These are phyloP conservation scores for Allium sativum DNA, from an alignment of 106 monocot genomes.

Conservation along the genomic window DNA sequence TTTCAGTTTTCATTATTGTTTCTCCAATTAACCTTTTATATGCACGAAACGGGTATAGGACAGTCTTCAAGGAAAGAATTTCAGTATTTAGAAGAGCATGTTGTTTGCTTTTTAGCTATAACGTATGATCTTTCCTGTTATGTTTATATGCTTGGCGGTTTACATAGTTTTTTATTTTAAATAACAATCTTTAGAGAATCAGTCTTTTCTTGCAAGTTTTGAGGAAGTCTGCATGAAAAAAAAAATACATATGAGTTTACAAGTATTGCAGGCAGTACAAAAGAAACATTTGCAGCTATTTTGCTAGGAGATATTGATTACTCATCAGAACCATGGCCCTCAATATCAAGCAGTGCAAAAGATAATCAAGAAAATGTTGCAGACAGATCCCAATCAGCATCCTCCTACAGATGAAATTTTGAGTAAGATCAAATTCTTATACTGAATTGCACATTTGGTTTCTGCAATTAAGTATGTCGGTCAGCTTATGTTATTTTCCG, in stretches of 20 bases:
- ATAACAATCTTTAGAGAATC: too few species aligned
- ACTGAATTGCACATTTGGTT: too few species aligned
- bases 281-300: conserved; percentile 69
- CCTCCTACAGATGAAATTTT: conserved; percentile 57
- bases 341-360: conserved; percentile 68
- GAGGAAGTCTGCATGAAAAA: too few species aligned
- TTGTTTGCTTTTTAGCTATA: conserved; percentile 93
- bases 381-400: conserved; percentile 54
- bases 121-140: conserved; percentile 32
- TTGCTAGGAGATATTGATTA: conserved; percentile 61
- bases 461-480: too few species aligned
- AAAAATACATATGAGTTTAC: too few species aligned
- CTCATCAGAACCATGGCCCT: conserved; percentile 74
- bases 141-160: too few species aligned
- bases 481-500: too few species aligned
- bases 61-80: conserved; percentile 95
- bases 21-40: neutral
- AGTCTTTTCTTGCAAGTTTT: too few species aligned
- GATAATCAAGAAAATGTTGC: conserved; percentile 82
- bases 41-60: conserved; percentile 62
- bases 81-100: conserved; percentile 97
- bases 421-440: too few species aligned
- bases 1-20: too few species aligned
- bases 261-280: conserved; percentile 56
- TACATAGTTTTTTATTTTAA: too few species aligned